Evolutionary conservation across 2,329 filamentous ascomycete genomes (phyloP).

Genomic region (Didymella pinodella): DNA sequence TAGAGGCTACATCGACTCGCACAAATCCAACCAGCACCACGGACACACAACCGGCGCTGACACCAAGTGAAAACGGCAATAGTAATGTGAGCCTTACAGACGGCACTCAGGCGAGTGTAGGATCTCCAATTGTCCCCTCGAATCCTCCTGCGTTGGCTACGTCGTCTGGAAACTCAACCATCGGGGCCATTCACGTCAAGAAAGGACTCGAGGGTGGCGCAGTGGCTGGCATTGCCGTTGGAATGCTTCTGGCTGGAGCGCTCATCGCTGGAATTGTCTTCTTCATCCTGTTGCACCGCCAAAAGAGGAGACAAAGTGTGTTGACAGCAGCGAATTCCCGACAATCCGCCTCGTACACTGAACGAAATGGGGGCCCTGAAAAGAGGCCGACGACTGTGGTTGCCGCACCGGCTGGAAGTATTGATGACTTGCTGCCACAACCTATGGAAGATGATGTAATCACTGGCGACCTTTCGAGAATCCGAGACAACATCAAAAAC

Average conservation of each 20-base stretch:
- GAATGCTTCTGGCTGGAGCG: constrained; percentile 26
- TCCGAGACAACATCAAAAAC: constrained; percentile 39
- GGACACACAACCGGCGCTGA: no score
- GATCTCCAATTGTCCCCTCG: no score
- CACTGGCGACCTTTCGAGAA: constrained; percentile 28
- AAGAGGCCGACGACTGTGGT: not conserved
- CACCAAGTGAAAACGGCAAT: no score
- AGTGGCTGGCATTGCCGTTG: constrained; percentile 33
- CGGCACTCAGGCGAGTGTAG: no score
- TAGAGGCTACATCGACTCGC: no score
- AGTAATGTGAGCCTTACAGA: no score
- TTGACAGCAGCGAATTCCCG: not conserved
- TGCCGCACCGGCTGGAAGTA: not conserved
- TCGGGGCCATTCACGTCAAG: not conserved
- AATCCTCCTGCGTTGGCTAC: no score
- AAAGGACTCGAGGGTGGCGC: constrained; percentile 22
- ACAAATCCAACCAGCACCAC: no score
- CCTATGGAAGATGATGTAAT: constrained; percentile 35
- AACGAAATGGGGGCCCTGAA: constrained; percentile 2
- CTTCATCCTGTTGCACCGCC: constrained; percentile 27
- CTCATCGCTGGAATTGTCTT: constrained; percentile 23
- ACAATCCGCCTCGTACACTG: not conserved
- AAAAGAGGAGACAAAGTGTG: constrained; percentile 9
- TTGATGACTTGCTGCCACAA: constrained; percentile 33
- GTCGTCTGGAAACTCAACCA: no score